Evolutionary conservation across 1,139 yeast genomes (phyloP).

Genomic region (Nakaseomyces kungkrabaensis): DNA sequence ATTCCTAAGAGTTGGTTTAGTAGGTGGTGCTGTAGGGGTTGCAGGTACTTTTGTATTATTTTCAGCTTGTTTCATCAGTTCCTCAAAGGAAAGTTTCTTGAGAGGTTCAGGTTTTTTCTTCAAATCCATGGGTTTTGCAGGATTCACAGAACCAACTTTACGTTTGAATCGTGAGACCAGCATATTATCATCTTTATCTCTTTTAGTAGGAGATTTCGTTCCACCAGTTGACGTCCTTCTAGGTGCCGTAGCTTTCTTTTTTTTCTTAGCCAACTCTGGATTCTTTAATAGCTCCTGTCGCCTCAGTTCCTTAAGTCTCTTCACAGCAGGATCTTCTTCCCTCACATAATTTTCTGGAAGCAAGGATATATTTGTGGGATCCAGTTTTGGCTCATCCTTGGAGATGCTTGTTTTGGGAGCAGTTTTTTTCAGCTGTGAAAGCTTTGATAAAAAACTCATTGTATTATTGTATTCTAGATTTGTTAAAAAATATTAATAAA

Average conservation of each 20-base stretch:
- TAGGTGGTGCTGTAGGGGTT: background rate
- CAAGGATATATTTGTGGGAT: conserved; percentile 10
- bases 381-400: background rate
- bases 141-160: conserved; percentile 10
- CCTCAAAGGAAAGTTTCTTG: conserved; percentile 52
- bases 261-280: conserved; percentile 11
- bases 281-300: conserved; percentile 41
- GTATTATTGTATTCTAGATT: too few species aligned
- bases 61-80: conserved; percentile 65
- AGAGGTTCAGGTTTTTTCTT: conserved; percentile 20
- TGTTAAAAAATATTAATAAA: too few species aligned
- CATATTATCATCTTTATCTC: conserved; percentile 11
- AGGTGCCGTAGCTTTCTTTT: conserved; percentile 4
- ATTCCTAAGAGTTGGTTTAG: conserved; percentile 2
- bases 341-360: conserved; percentile 26
- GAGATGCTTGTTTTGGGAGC: conserved; percentile 4
- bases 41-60: conserved; percentile 30
- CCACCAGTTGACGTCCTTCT: conserved; percentile 7
- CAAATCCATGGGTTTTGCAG: conserved; percentile 7
- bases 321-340: conserved; percentile 37
- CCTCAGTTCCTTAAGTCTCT: conserved; percentile 55
- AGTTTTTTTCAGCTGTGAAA: conserved; percentile 11
- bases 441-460: conserved; percentile 14
- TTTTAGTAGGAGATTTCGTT: conserved; percentile 7
- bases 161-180: conserved; percentile 16